phyloP scores from a whole-genome alignment of 2,329 filamentous ascomycete species.

The Escovopsis sp. region DNA sequence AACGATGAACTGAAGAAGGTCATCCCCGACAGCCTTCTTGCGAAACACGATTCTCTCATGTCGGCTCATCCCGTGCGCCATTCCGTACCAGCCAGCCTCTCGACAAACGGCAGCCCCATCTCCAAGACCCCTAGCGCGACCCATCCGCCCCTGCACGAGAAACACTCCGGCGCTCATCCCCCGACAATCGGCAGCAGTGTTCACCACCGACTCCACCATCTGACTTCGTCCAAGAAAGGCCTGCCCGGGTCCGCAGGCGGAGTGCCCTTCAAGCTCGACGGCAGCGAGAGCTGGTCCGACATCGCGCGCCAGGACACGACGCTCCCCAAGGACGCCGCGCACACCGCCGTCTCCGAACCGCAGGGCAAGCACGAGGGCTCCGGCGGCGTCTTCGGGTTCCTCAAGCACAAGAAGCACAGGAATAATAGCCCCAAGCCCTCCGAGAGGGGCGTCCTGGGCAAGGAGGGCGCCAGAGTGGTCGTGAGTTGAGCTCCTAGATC shows the following conservation, averaged over 20 bases:
- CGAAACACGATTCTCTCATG: too few species aligned
- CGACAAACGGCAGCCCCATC: too few species aligned
- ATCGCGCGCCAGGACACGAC: constrained; percentile 73
- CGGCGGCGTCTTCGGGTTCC: constrained; percentile 81
- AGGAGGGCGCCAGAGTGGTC: constrained; percentile 79
- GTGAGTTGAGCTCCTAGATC: constrained; percentile 37
- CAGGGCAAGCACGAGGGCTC: constrained; percentile 35
- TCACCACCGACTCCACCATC: constrained; percentile 6
- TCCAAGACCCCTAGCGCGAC: too few species aligned
- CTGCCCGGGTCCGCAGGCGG: constrained; percentile 69
- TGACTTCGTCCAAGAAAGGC: constrained; percentile 46
- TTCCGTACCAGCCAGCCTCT: too few species aligned
- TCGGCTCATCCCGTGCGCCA: too few species aligned
- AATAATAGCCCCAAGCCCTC: constrained; percentile 89
- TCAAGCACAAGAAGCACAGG: constrained; percentile 77
- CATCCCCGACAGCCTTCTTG: too few species aligned
- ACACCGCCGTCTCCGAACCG: constrained; percentile 32
- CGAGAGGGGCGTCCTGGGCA: constrained; percentile 84
- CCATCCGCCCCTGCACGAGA: too few species aligned
- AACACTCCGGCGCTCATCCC: too few species aligned
- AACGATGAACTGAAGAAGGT: neutral
- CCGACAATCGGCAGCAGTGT: too few species aligned
- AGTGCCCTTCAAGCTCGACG: constrained; percentile 81
- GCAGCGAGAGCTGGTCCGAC: constrained; percentile 80
- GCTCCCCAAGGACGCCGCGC: constrained; percentile 47